A percentile compares a stretch with the other conserved stretches of the same genome.
These are phyloP conservation scores for Fragaria ananassa DNA, from an alignment of 306 rosid genomes.

Conservation along the genomic window DNA sequence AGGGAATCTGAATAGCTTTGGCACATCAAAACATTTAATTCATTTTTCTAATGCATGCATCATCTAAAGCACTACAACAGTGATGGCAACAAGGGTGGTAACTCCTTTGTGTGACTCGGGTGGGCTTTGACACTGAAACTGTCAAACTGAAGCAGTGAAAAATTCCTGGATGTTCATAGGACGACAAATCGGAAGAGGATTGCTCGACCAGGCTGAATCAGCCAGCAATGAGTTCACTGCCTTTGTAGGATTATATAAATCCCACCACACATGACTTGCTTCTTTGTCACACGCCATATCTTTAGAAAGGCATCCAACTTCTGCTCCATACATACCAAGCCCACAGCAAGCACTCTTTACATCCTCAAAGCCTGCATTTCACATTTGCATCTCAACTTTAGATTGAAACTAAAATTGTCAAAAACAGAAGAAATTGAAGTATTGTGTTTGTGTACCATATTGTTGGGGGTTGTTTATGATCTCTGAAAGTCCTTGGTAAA, in stretches of 20 bases:
- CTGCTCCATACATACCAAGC: slow-evolving; percentile 59
- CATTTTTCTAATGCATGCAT: not conserved
- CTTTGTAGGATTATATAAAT: slow-evolving; percentile 60
- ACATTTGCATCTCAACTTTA: not conserved
- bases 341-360: slow-evolving; percentile 73
- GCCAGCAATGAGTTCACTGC: slow-evolving; percentile 70
- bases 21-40: not conserved
- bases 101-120: not conserved
- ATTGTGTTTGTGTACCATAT: slow-evolving; percentile 43
- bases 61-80: not conserved
- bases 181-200: slow-evolving; percentile 46
- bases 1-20: not conserved
- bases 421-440: not conserved
- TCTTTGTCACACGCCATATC: slow-evolving; percentile 53
- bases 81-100: not conserved
- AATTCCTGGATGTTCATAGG: slow-evolving; percentile 56
- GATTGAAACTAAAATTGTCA: not conserved
- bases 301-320: slow-evolving; percentile 67
- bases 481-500: slow-evolving; percentile 56
- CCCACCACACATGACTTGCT: slow-evolving; percentile 78
- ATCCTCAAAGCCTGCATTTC: slow-evolving; percentile 40
- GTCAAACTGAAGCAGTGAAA: slow-evolving; percentile 9
- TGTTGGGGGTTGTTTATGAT: slow-evolving; percentile 43
- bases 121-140: not conserved
- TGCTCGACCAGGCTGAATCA: slow-evolving; percentile 66